A percentile compares a stretch with the other conserved stretches of the same genome.
Evolutionary conservation across 495 filamentous ascomycete species (phyloP).

Genomic region (Penicillium silybi): DNA sequence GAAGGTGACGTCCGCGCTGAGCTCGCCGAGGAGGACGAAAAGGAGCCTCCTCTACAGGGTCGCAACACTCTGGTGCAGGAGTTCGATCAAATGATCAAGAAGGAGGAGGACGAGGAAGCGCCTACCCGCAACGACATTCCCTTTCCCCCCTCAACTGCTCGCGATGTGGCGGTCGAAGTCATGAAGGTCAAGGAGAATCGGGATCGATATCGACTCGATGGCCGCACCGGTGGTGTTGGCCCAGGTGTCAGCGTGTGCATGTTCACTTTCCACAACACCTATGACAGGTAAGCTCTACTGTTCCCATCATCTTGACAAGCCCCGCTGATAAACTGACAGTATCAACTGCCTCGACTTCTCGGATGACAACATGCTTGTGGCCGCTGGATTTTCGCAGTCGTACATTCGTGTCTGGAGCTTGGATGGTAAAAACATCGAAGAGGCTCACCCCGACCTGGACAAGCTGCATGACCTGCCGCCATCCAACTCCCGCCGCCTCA

Average conservation of each 20-base stretch:
- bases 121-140: constrained; percentile 75
- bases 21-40: constrained; percentile 71
- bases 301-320: neutral
- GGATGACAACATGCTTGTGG: constrained; percentile 77
- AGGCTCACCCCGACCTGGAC: constrained; percentile 41
- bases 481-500: constrained; percentile 71
- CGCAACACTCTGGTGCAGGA: constrained; percentile 66
- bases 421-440: constrained; percentile 64
- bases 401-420: constrained; percentile 93
- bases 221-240: constrained; percentile 73
- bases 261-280: constrained; percentile 96
- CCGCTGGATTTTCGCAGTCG: constrained; percentile 83
- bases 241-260: constrained; percentile 83
- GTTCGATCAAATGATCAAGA: constrained; percentile 84
- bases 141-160: constrained; percentile 75
- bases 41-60: constrained; percentile 62
- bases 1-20: constrained; percentile 79
- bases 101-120: constrained; percentile 80
- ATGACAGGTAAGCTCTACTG: constrained; percentile 64
- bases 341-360: constrained; percentile 92
- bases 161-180: constrained; percentile 90
- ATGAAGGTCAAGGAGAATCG: constrained; percentile 92
- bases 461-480: constrained; percentile 29
- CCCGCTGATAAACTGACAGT: constrained; percentile 44
- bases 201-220: constrained; percentile 80